These are phyloP conservation scores for Phytophthora cactorum DNA, from an alignment of 352 stramenopile genomes.

Conservation along the genomic window DNA sequence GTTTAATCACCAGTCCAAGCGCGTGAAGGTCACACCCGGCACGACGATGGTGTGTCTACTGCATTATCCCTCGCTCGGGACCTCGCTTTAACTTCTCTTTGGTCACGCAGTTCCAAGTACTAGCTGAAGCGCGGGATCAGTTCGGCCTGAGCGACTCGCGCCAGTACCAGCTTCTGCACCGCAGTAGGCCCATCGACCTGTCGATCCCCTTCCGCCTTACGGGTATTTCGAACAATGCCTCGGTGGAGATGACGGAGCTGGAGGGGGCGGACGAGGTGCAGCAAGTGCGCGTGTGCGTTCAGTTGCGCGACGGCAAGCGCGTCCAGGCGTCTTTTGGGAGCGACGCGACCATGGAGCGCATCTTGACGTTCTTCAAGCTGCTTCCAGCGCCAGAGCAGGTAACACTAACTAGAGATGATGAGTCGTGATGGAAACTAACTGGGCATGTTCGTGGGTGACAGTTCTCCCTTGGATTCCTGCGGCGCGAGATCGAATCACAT, in stretches of 20 bases:
- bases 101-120: constrained; percentile 68
- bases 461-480: constrained; percentile 86
- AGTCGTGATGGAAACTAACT: constrained; percentile 8
- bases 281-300: constrained; percentile 83
- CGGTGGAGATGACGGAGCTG: constrained; percentile 65
- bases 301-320: constrained; percentile 77
- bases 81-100: constrained; percentile 1
- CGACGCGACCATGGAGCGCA: constrained; percentile 58
- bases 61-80: background rate
- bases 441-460: constrained; percentile 17
- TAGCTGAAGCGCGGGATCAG: constrained; percentile 61
- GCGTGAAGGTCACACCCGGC: constrained; percentile 72
- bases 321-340: constrained; percentile 70
- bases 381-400: constrained; percentile 54
- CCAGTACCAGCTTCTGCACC: constrained; percentile 74
- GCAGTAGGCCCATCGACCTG: constrained; percentile 67
- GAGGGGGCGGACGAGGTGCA: constrained; percentile 39
- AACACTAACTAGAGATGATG: background rate
- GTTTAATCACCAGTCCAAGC: constrained; percentile 75
- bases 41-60: constrained; percentile 69
- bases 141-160: constrained; percentile 53
- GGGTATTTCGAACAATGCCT: constrained; percentile 86
- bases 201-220: constrained; percentile 88
- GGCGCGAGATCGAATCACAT: constrained; percentile 61
- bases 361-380: constrained; percentile 65